These are phyloP conservation scores for Sinapis alba DNA, from an alignment of 441 rosid species.

Conservation along the genomic window DNA sequence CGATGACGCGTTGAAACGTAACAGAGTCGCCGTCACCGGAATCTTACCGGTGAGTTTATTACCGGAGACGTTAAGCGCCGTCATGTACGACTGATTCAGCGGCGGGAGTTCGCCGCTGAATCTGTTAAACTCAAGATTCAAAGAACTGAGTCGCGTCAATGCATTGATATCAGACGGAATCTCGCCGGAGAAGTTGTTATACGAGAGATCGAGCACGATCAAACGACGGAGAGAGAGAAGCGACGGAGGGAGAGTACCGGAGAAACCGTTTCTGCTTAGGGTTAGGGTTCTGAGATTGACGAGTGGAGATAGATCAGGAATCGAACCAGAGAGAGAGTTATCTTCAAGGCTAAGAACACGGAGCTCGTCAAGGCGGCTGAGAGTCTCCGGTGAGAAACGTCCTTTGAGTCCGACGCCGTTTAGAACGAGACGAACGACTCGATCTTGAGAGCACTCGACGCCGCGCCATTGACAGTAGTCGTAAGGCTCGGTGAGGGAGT, in stretches of 20 bases:
- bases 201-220: conserved; percentile 63
- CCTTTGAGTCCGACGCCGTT: conserved; percentile 59
- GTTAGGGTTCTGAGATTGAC: conserved; percentile 58
- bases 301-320: conserved; percentile 79
- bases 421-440: conserved; percentile 66
- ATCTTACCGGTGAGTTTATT: conserved; percentile 71
- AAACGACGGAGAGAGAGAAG: conserved; percentile 60
- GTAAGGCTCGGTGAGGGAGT: conserved; percentile 71
- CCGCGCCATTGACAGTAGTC: conserved; percentile 97
- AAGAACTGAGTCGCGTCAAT: conserved; percentile 56
- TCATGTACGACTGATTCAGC: conserved; percentile 57
- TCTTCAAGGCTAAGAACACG: conserved; percentile 68
- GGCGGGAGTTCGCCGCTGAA: conserved; percentile 71
- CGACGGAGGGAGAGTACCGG: conserved; percentile 60
- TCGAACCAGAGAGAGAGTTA: conserved; percentile 80
- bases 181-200: conserved; percentile 54
- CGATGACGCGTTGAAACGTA: conserved; percentile 57
- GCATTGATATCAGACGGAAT: conserved; percentile 55
- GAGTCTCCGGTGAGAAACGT: conserved; percentile 52
- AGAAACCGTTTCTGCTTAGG: conserved; percentile 56
- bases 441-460: conserved; percentile 72
- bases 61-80: conserved; percentile 63
- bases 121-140: conserved; percentile 61
- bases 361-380: conserved; percentile 82
- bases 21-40: conserved; percentile 67